Percentiles rank a stretch among this genome's conserved stretches.
These are phyloP conservation scores for Inga laurina DNA, from an alignment of 306 rosid species.

Conservation along the genomic window DNA sequence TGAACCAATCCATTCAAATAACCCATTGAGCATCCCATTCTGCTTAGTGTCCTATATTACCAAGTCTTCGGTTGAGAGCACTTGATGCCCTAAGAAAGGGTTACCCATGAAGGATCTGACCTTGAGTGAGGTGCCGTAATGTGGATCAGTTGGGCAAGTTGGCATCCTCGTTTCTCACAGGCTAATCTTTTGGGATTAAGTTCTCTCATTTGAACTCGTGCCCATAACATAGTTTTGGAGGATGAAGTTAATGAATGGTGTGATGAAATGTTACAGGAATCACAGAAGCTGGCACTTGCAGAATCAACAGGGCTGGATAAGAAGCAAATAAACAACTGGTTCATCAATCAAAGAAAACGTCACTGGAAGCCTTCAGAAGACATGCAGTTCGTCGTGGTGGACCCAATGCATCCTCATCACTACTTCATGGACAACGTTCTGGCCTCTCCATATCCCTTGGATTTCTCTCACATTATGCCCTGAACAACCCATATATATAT, in stretches of 20 bases:
- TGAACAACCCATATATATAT: constrained; percentile 9
- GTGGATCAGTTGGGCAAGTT: no score
- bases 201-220: no score
- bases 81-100: no score
- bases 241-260: background rate
- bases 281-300: constrained; percentile 91
- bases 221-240: background rate
- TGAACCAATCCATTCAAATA: no score
- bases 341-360: constrained; percentile 91
- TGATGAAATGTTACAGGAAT: constrained; percentile 55
- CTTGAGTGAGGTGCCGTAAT: no score
- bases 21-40: no score
- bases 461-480: constrained; percentile 67
- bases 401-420: constrained; percentile 80
- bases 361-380: constrained; percentile 99
- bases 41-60: no score
- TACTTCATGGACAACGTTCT: constrained; percentile 78
- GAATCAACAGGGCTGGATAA: constrained; percentile 95
- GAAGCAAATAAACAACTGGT: constrained; percentile 99
- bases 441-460: constrained; percentile 70
- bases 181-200: no score
- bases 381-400: constrained; percentile 95
- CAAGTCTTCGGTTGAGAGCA: no score
- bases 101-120: no score
- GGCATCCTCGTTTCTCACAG: no score